Base-by-base conservation (phyloP, 805 yeast species). In the Candida fluviatilis region DNA sequence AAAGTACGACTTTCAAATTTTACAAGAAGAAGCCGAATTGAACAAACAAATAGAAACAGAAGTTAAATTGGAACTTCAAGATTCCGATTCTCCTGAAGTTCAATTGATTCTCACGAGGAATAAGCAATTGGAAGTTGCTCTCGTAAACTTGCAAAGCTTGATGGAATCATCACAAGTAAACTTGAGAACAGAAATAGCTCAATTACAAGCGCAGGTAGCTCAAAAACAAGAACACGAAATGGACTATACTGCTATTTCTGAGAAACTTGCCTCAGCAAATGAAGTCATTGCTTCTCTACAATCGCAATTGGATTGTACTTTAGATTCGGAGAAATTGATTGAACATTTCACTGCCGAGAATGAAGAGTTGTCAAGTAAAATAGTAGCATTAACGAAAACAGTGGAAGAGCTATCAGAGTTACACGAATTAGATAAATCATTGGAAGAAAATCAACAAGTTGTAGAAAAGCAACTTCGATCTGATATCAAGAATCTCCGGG, bases 371-470 rank as follows among this genome's bases (percentile, higher is more conserved):
- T 46, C 43, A 6, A 51, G 50, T 3, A 56, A 65, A 31, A 55
- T 76, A 3, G 34, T 41, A 0, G 39, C 42, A 2, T 49, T 76
- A n/a, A 55, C 60, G 18, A 41, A 44, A 3, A 64, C 73, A 2
- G 50, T 80, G 0, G 50, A 57, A 1, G 80, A 75, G 16, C 51
- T 76, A 16, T 73, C 70, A 29, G 79, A 75, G 40, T 46, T 80
- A 23, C 73, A 71, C 39, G 68, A 64, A 21, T 50, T 80, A 11
- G 78, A 78, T 38, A 63, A 58, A 30, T 75, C 74, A 34, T 55
- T 80, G 21, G 82, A 78, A 38, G 67, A 65, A 8, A 58, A 55
- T 30, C 78, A 72, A 38, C 19, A 49, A 1, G 65, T 58, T 16
- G 57, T 73, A 0, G 80, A 77, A 41, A 40, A 43, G 3, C 76